Evolutionary conservation across 208 protist species (phyloP), one percentile per base, ranked within the genome.

Genomic region (Cochliopodium minus): DNA sequence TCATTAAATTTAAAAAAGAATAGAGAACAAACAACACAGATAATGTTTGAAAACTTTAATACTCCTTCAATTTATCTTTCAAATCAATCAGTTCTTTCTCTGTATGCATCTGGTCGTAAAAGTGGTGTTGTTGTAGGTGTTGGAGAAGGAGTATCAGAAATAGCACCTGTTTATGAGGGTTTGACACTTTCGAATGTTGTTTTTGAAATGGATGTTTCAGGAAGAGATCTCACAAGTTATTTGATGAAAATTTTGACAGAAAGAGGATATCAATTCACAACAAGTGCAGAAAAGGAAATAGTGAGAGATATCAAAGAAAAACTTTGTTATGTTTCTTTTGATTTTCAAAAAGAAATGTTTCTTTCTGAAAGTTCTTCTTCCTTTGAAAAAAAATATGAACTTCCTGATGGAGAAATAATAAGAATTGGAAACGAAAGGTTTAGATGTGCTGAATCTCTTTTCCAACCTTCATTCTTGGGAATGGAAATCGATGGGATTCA

Each of bases 291-390:
- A 72, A 78, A 87, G 62, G 87, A 93, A 64, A 94, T 94, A 57
- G 83, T 93, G 34, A 77, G 85, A 56, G 90, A 88, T 67, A 88
- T 95, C 57, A 88, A 92, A 70, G 86, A 92, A 67, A 83, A 88
- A 60, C 73, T 89, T 28, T 81, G 71, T 72, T 89, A 92, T 70
- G 77, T 92, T 38, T 79, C 86, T 6, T 59, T 79, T 5, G 91
- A 96, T 75, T 96, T 91, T 49, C 86, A 96, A 48, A 70, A 86
- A 57, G 88, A 95, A 61, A 92, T 95, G 85, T 58, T 86, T 81
- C 59, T 71, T 72, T 43, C 75, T 77, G 54, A 74, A 78, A 33
- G 28, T 5, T 60, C 54, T 20, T 80, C 77, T 20, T 77, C 72
- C 48, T 68, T 85, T 57, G 81, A 85, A 72, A 76, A 76, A 43